phyloP scores from a whole-genome alignment of 352 stramenopile species.

The Pythium guiyangense region DNA sequence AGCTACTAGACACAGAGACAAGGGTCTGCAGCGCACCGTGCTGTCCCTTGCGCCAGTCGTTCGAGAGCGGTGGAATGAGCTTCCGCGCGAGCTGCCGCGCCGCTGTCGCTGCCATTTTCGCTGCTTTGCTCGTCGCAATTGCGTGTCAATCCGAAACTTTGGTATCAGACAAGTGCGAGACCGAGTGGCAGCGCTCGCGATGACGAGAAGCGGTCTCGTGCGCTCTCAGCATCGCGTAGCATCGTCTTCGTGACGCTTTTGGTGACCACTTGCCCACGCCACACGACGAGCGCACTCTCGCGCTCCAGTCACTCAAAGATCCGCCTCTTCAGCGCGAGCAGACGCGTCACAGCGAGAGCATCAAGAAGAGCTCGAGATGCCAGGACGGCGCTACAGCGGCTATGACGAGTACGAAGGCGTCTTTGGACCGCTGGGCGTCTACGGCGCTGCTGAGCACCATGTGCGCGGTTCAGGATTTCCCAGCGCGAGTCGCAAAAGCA shows the following conservation, averaged over 20 bases:
- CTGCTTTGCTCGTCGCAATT: not conserved
- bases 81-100: slow-evolving; percentile 25
- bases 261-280: too few relatives aligned
- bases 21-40: slow-evolving; percentile 32
- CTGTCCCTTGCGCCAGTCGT: slow-evolving; percentile 65
- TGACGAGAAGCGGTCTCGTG: too few relatives aligned
- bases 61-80: slow-evolving; percentile 66
- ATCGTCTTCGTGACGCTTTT: too few relatives aligned
- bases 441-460: slow-evolving; percentile 7
- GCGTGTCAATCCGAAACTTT: not conserved
- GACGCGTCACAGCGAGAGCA: too few relatives aligned
- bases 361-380: not conserved
- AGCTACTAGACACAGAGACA: too few relatives aligned
- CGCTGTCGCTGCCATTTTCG: not conserved
- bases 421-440: slow-evolving; percentile 40
- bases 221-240: too few relatives aligned
- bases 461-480: not conserved
- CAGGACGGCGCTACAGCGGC: slow-evolving; percentile 18
- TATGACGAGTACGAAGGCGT: slow-evolving; percentile 70
- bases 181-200: too few relatives aligned
- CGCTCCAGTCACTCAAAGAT: not conserved
- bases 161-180: not conserved
- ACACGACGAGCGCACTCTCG: too few relatives aligned
- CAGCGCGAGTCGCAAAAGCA: not conserved
- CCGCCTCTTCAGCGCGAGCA: not conserved